Evolutionary conservation across 2,329 filamentous ascomycete genomes (phyloP), one percentile per base, ranked within the genome.

Genomic region (Incumbomyces lentus): DNA sequence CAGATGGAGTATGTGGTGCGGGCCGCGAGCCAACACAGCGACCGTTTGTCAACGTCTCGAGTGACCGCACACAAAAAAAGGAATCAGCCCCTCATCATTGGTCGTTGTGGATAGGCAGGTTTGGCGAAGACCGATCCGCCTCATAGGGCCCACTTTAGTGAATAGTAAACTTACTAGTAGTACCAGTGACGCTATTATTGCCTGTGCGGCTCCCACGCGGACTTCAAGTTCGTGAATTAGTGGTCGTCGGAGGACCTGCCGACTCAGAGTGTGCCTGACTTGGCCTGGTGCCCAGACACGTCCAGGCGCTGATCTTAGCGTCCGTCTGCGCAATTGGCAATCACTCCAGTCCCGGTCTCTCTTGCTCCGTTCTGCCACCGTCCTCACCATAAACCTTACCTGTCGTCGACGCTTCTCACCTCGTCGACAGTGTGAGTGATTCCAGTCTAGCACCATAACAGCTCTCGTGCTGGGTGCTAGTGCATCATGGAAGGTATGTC

Each of bases 281-380:
- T 26, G 22, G 22, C 22, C 22, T 8, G 4, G 22, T 5, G 5
- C 8, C 22, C 22, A 26, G 22, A 26, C 16, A 38, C 16, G 35
- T 19, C 5, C 17, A 18, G 17, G 11, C 17, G 22, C 22, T 26
- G 22, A 26, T 26, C 22, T 26, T 26, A 26, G 22, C 22, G 19
- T 16, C 30, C 40, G 40, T 44, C 35, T 44, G 40, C 43, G 52
- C 47, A 44, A 44, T 47, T 37, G 52, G 54, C 55, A 53, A 58
- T 54, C 59, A 58, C 58, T 54, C 57, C 55, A 58, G 56, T 58
- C 60, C 60, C 62, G 62, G 56, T 42, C 50, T 44, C 48, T 51
- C 59, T 41, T 59, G 56, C 60, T 62, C 60, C 59, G 59, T 57
- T 56, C 54, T 59, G 58, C 52, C 51, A 30, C 31, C 32, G 32